Evolutionary conservation across 2,329 filamentous ascomycete genomes (phyloP).

Genomic region (Penicillium sp.): DNA sequence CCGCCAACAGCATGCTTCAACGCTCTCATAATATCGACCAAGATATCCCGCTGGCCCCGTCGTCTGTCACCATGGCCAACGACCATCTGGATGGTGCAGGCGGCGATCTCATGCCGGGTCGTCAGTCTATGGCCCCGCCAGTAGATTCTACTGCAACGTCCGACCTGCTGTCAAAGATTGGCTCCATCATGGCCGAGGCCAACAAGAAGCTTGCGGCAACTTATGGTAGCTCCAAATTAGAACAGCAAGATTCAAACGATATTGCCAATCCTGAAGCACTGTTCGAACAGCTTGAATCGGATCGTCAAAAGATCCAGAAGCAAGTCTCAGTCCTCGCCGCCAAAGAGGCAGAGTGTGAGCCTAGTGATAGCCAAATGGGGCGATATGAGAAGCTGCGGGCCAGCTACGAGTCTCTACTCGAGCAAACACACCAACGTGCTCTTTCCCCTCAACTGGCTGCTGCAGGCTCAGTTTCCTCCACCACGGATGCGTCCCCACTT

Average conservation of each 20-base stretch:
- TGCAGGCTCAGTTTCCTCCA: slow-evolving; percentile 12
- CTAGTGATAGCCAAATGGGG: slow-evolving; percentile 35
- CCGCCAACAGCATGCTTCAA: slow-evolving; percentile 80
- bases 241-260: slow-evolving; percentile 51
- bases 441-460: slow-evolving; percentile 33
- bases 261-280: slow-evolving; percentile 43
- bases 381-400: slow-evolving; percentile 39
- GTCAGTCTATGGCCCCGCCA: slow-evolving; percentile 28
- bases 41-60: slow-evolving; percentile 65
- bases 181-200: slow-evolving; percentile 67
- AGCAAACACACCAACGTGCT: slow-evolving; percentile 41
- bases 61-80: slow-evolving; percentile 56
- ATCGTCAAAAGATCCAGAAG: slow-evolving; percentile 44
- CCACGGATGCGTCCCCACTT: slow-evolving; percentile 15
- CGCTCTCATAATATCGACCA: slow-evolving; percentile 66
- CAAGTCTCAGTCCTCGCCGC: slow-evolving; percentile 37
- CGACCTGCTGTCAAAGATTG: slow-evolving; percentile 67
- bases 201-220: slow-evolving; percentile 63
- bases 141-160: slow-evolving; percentile 60
- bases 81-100: slow-evolving; percentile 34
- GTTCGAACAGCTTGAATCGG: slow-evolving; percentile 43
- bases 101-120: slow-evolving; percentile 28
- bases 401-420: slow-evolving; percentile 44
- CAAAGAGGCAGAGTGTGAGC: slow-evolving; percentile 38
- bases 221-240: slow-evolving; percentile 62